Base-by-base conservation (phyloP, 768 basidiomycete genomes). In the Serendipita indica region DNA sequence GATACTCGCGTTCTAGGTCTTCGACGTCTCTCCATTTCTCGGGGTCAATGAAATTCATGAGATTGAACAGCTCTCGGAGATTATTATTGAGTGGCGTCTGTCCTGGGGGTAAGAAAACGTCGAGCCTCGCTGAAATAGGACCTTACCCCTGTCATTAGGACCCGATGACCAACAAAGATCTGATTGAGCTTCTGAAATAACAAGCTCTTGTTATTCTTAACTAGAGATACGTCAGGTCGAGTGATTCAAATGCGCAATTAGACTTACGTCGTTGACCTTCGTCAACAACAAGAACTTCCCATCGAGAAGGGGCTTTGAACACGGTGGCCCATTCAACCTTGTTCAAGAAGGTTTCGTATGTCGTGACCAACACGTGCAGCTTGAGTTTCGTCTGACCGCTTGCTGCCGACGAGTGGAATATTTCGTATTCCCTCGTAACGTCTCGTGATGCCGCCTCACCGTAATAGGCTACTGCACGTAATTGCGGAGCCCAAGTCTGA, bases 21-120 rank as follows among this genome's bases (percentile, higher is more conserved):
- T 84, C 80, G 20, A 97, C 72, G 67, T 98, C 81, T 3, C 71
- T 67, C 89, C 89, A 89, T 62, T 85, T 74, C 12, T 70, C 63
- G 3, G 86, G 80, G 67, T 92, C 89, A 16, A 98, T 78, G 73
- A 98, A 98, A 68, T 91, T 89, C 83, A 99, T 91, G 39, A 99
- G 76, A 68, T 93, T 98, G 75, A 98, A 94, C 25, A 99, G 71
- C 70, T 99, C 96, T 46, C 89, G 79, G 22, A 99, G 85, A 67
- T 97, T 98, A 73, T 98, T 98, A 70, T 98, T 98, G 60, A 98
- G 70, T 0, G 94, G 94, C 0, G 96, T 98, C 78, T 90, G 60
- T 18, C 46, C 1, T 25, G n/a, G 14, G 39, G 12, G 13, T 30
- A 22, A 46, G n/a, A 22, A 35, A 39, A 35, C 33, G 20, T 57